Percentiles rank a stretch among this genome's conserved stretches.
Conservation (phyloP, 805 yeast species). For the Nakazawaea sp. region DNA sequence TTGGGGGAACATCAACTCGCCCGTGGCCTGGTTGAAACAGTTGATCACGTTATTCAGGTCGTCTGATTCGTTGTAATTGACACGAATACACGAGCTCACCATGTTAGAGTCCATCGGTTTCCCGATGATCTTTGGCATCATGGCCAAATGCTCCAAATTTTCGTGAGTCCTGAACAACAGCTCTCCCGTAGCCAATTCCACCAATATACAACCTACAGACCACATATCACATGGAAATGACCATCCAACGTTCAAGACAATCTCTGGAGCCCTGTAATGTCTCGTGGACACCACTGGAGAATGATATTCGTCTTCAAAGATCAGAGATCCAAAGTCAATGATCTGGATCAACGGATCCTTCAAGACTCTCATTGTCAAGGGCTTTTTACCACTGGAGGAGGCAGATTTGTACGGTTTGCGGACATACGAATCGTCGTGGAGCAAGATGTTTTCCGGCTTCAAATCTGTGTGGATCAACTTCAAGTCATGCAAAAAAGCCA, state of each 20-base stretch:
- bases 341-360: constrained; percentile 77
- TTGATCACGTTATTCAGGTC: constrained; percentile 18
- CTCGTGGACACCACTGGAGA: constrained; percentile 88
- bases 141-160: constrained; percentile 86
- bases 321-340: constrained; percentile 96
- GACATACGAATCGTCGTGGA: constrained; percentile 44
- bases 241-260: constrained; percentile 94
- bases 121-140: constrained; percentile 82
- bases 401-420: constrained; percentile 23
- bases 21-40: constrained; percentile 23
- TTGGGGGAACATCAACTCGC: constrained; percentile 27
- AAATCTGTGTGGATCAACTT: constrained; percentile 91
- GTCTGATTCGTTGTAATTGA: constrained; percentile 11
- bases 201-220: constrained; percentile 92
- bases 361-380: constrained; percentile 36
- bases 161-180: constrained; percentile 94
- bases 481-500: constrained; percentile 84
- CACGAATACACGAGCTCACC: constrained; percentile 24
- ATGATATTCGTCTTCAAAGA: constrained; percentile 91
- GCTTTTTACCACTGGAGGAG: constrained; percentile 22
- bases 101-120: constrained; percentile 35
- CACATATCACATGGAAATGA: constrained; percentile 94
- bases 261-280: constrained; percentile 96
- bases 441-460: constrained; percentile 89
- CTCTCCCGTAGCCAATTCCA: constrained; percentile 89